Conservation (phyloP, 2,329 filamentous ascomycete genomes). For the Penicillium brasilianum region DNA sequence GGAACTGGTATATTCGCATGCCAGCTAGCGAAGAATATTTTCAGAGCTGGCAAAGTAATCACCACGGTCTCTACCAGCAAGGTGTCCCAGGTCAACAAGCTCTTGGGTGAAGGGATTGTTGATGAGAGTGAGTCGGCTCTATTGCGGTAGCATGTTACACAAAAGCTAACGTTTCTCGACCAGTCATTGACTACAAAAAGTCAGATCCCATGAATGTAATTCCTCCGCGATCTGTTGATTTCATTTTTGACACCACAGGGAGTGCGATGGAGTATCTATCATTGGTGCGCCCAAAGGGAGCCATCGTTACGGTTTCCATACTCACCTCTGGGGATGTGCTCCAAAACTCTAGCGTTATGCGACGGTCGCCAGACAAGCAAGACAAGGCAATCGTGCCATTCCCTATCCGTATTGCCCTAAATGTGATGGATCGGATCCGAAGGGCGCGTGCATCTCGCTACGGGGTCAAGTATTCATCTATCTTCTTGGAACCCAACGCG, state of each 20-base stretch:
- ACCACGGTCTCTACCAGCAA: constrained; percentile 60
- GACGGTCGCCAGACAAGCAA: constrained; percentile 13
- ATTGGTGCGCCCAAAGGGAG: constrained; percentile 46
- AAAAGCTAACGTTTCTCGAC: not conserved
- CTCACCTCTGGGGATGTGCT: constrained; percentile 41
- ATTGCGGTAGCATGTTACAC: not conserved
- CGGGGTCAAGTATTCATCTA: constrained; percentile 48
- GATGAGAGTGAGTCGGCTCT: constrained; percentile 43
- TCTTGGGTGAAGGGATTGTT: constrained; percentile 51
- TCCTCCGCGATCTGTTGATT: constrained; percentile 53
- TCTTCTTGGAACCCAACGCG: constrained; percentile 47
- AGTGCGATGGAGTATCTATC: constrained; percentile 47
- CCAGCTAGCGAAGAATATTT: constrained; percentile 58
- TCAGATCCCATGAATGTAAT: constrained; percentile 47
- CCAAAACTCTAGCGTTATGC: constrained; percentile 36
- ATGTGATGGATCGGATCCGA: constrained; percentile 46
- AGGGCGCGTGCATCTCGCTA: constrained; percentile 51
- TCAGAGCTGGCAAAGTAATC: constrained; percentile 56
- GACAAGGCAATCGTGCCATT: constrained; percentile 31
- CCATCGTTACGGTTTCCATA: constrained; percentile 43
- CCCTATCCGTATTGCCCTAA: constrained; percentile 33
- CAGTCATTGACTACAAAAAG: constrained; percentile 56
- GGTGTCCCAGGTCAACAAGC: constrained; percentile 50
- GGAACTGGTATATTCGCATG: constrained; percentile 53
- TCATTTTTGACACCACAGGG: constrained; percentile 57